phyloP scores from a whole-genome alignment of 2,329 filamentous ascomycete genomes.

The Ophiostoma sp. region DNA sequence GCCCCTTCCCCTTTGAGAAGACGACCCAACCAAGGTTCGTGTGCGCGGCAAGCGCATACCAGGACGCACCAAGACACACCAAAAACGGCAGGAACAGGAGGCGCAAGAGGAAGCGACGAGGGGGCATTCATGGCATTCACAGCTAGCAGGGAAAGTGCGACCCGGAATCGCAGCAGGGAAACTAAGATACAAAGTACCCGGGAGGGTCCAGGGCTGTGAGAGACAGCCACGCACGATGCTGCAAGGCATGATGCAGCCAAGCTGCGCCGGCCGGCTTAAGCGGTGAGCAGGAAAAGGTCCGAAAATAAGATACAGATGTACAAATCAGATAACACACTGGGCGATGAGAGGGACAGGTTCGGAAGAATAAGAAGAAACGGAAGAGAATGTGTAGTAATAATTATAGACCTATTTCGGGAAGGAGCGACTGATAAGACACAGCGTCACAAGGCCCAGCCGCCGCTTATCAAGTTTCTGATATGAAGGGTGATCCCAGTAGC shows the following conservation, averaged over 20 bases:
- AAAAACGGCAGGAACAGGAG: constrained; percentile 3
- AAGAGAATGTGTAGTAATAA: not conserved
- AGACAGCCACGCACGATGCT: constrained; percentile 3
- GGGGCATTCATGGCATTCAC: not conserved
- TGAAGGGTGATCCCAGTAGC: not conserved
- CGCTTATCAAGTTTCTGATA: not conserved
- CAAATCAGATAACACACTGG: not conserved
- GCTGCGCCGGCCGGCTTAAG: not conserved
- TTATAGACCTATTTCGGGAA: not conserved
- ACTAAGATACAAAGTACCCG: constrained; percentile 1
- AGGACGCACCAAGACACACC: not conserved
- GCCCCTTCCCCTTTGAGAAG: not conserved
- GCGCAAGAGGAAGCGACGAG: not conserved
- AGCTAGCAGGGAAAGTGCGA: not conserved
- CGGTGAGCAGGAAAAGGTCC: not conserved
- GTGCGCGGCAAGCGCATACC: not conserved
- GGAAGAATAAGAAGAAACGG: not conserved
- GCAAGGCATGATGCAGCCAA: constrained; percentile 9
- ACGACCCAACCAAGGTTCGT: not conserved
- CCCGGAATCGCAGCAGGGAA: not conserved
- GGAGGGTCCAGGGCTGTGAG: not conserved
- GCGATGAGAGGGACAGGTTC: not conserved
- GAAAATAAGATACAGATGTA: not conserved
- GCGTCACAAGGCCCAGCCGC: not conserved
- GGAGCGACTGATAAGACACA: constrained; percentile 1